phyloP scores from a whole-genome alignment of 345 rosid species.

The Boechera divaricarpa region DNA sequence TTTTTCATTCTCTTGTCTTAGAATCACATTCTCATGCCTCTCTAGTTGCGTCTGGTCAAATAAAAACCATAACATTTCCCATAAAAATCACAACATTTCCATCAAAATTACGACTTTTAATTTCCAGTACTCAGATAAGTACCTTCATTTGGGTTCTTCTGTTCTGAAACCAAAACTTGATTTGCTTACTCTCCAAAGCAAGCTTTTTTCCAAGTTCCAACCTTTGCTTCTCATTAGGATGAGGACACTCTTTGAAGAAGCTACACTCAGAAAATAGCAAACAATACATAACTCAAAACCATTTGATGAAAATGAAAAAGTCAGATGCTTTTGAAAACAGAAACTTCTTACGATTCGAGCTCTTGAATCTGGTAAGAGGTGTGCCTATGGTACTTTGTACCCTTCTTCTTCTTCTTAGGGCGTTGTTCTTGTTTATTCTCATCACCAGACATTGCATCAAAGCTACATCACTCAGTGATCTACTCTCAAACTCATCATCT shows the following conservation, averaged over 20 bases:
- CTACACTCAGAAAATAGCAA: slow-evolving; percentile 35
- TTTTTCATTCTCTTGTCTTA: slow-evolving; percentile 68
- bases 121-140: neutral
- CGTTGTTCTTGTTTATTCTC: slow-evolving; percentile 55
- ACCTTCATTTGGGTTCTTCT: slow-evolving; percentile 86
- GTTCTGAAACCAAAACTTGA: slow-evolving; percentile 89
- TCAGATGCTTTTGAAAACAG: neutral
- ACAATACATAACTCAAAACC: neutral
- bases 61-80: too few relatives aligned
- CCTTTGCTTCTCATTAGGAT: slow-evolving; percentile 78
- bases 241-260: slow-evolving; percentile 70
- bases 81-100: neutral
- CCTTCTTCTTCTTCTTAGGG: slow-evolving; percentile 49
- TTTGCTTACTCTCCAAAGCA: slow-evolving; percentile 60
- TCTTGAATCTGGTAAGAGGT: slow-evolving; percentile 73
- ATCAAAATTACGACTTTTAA: neutral
- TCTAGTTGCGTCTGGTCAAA: slow-evolving; percentile 69
- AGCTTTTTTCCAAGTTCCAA: slow-evolving; percentile 60
- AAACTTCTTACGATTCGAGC: slow-evolving; percentile 66
- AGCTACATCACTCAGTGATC: slow-evolving; percentile 61
- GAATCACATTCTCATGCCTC: slow-evolving; percentile 65
- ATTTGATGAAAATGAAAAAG: neutral
- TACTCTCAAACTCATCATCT: slow-evolving; percentile 64
- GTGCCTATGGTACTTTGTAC: slow-evolving; percentile 69
- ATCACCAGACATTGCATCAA: slow-evolving; percentile 65